Evolutionary conservation across 2,329 filamentous ascomycete species (phyloP).

Genomic region (Didymella glomerata): DNA sequence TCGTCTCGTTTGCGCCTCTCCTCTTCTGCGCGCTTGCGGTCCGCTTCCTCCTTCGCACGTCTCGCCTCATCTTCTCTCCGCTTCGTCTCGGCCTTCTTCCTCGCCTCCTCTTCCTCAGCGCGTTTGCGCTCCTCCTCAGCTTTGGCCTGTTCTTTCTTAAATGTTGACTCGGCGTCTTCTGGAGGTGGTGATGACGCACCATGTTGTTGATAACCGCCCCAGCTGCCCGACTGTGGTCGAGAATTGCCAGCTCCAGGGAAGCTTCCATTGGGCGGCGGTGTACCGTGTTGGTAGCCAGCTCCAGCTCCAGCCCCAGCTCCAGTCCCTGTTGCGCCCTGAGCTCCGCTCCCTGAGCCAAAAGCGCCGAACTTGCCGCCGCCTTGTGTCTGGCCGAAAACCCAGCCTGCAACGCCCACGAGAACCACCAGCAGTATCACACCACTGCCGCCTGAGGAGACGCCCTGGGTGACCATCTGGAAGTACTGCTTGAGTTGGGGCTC

Average conservation of each 20-base stretch:
- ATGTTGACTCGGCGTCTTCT: slow-evolving; percentile 41
- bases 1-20: slow-evolving; percentile 46
- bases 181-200: slow-evolving; percentile 43
- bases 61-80: slow-evolving; percentile 50
- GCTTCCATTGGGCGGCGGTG: slow-evolving; percentile 44
- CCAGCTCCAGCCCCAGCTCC: slow-evolving; percentile 41
- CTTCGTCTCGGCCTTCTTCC: slow-evolving; percentile 53
- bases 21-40: slow-evolving; percentile 22
- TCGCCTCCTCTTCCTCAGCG: slow-evolving; percentile 59
- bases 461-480: slow-evolving; percentile 73
- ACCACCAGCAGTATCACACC: slow-evolving; percentile 76
- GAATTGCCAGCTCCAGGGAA: slow-evolving; percentile 45
- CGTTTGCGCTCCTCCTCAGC: slow-evolving; percentile 66
- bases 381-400: slow-evolving; percentile 75
- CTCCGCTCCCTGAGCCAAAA: slow-evolving; percentile 37
- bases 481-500: slow-evolving; percentile 77
- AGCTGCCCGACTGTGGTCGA: slow-evolving; percentile 41
- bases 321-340: slow-evolving; percentile 46
- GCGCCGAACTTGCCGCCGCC: slow-evolving; percentile 55
- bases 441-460: slow-evolving; percentile 65
- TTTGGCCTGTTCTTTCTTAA: slow-evolving; percentile 54
- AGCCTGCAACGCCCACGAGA: slow-evolving; percentile 78
- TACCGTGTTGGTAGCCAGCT: slow-evolving; percentile 42
- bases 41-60: slow-evolving; percentile 57
- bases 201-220: slow-evolving; percentile 43